Percentiles rank a stretch among this genome's conserved stretches.
These are phyloP conservation scores for Pythium vanterpoolii DNA, from an alignment of 352 stramenopile genomes.

Conservation along the genomic window DNA sequence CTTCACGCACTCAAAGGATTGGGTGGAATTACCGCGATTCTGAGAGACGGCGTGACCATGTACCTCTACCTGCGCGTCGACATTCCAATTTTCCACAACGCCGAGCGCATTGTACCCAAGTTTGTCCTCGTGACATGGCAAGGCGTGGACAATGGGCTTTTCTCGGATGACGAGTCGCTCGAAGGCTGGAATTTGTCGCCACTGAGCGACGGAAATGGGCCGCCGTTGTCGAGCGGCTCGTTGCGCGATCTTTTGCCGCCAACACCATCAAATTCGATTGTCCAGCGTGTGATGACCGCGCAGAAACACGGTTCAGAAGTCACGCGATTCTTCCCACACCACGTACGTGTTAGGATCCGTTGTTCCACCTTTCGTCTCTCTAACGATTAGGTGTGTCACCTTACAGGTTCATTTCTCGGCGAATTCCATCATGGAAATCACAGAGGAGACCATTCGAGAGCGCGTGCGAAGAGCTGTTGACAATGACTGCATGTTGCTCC, in stretches of 20 bases:
- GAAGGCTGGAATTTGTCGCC: constrained; percentile 21
- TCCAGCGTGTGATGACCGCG: constrained; percentile 73
- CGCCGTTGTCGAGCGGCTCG: constrained; percentile 23
- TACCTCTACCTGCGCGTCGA: constrained; percentile 90
- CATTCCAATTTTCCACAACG: constrained; percentile 74
- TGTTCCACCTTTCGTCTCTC: neutral
- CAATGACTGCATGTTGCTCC: constrained; percentile 85
- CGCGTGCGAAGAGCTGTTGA: constrained; percentile 79
- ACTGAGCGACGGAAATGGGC: constrained; percentile 6
- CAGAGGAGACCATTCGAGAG: constrained; percentile 82
- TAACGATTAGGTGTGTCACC: neutral
- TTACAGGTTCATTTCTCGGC: constrained; percentile 84
- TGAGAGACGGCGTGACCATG: constrained; percentile 80
- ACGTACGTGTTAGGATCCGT: constrained; percentile 39
- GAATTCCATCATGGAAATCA: constrained; percentile 70
- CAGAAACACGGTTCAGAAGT: constrained; percentile 84
- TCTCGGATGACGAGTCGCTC: constrained; percentile 62
- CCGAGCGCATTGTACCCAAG: constrained; percentile 83
- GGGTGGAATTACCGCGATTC: constrained; percentile 65
- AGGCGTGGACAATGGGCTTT: constrained; percentile 42
- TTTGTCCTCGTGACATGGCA: constrained; percentile 88
- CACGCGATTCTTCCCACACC: constrained; percentile 84
- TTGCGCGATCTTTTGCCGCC: constrained; percentile 17
- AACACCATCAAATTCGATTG: constrained; percentile 56
- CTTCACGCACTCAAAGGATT: constrained; percentile 82